Conservation (phyloP, 495 filamentous ascomycete species). For the Melanomma pulvis-pyrius region DNA sequence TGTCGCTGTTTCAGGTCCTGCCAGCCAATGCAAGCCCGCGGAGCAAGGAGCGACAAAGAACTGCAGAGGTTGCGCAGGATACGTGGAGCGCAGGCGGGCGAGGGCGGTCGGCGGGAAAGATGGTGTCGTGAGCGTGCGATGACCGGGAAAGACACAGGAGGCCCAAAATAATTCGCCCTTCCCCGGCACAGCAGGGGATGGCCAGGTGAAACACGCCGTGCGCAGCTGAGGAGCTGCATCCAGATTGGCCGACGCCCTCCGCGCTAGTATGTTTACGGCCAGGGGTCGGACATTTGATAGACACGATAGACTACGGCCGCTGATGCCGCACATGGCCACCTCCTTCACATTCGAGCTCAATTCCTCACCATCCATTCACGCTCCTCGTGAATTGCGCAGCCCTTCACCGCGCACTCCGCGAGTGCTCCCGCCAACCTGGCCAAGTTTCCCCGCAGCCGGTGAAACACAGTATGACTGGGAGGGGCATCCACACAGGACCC, state of each 20-base stretch:
- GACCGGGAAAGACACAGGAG: neutral
- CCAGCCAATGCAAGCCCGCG: slow-evolving; percentile 8
- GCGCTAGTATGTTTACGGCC: neutral
- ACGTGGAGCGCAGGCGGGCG: neutral
- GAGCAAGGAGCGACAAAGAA: slow-evolving; percentile 19
- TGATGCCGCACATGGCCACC: neutral
- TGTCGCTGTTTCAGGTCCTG: slow-evolving; percentile 22
- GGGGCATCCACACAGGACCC: neutral
- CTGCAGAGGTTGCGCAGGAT: neutral
- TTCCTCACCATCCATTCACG: neutral
- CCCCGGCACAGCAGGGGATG: neutral
- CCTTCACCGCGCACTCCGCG: neutral
- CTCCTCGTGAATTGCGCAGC: neutral
- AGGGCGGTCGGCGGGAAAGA: neutral
- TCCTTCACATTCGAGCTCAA: too few species aligned
- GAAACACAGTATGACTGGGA: slow-evolving; percentile 4
- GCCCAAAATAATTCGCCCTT: neutral
- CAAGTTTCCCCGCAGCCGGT: slow-evolving; percentile 8
- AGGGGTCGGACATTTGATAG: neutral
- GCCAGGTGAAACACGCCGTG: slow-evolving; percentile 11
- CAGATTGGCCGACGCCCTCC: neutral
- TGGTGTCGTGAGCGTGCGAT: neutral
- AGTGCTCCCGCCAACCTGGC: neutral
- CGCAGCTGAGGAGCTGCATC: neutral
- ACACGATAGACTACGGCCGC: neutral